Base-by-base conservation (phyloP, 768 basidiomycete species). In the Hericium rajendrae region DNA sequence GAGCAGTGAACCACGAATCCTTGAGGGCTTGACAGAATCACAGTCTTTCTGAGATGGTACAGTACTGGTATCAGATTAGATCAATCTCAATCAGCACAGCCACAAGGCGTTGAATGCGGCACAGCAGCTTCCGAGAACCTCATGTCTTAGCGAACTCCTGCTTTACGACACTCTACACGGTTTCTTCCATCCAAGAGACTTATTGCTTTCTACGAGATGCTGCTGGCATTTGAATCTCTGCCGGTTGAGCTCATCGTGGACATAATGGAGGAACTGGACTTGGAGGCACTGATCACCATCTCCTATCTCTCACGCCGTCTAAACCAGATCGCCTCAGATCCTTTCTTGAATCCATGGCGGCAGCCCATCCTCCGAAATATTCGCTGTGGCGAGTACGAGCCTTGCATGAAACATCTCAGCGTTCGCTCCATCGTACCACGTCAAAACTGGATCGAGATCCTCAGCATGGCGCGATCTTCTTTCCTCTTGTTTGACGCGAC, bases 191-290 rank as follows among this genome's bases (percentile, higher is more conserved):
- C 32, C 32, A 32, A 32, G 6, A 6, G 32, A 32, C 32, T 8
- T 32, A 8, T 32, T 8, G 0, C 8, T 32, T 32, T 32, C 32
- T 32, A 9, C 43, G 20, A 18, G 3, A 63, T 64, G 62, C 16
- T 48, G 12, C 50, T 61, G 2, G 58, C 62, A 37, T 57, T 61
- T 18, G 60, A 63, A 28, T 62, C 77, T 9, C 73, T 91, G 6
- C 87, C 88, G n/a, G 85, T 87, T 46, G 88, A 91, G 65, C 76
- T 91, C 54, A 79, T 90, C 56, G 85, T 82, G 16, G 81, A 84
- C 59, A 83, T 91, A 37, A 74, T 91, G 40, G 74, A 79, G 46
- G 82, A 88, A 63, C 78, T 91, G 51, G 82, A 86, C 64, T 71
- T 91, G 18, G 69, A 74, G 26, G 78, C 81, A 12, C 78, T 90